Percentiles rank a stretch among this genome's conserved stretches.
phyloP scores from a whole-genome alignment of 1,139 yeast genomes.

The Debaryomycetaceae sp. region DNA sequence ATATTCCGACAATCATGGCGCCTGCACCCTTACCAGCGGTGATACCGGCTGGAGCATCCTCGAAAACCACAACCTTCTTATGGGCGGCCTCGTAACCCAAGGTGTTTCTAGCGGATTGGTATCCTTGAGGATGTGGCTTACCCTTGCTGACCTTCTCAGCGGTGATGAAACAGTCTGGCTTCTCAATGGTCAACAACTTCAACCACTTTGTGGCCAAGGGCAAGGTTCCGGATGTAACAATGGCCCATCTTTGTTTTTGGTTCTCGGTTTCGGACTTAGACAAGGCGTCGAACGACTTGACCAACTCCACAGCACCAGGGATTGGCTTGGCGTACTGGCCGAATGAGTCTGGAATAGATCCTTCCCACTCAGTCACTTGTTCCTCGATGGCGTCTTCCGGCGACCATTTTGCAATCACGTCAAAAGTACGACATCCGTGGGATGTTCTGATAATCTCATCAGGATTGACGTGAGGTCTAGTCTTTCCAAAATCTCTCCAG shows the following conservation, averaged over 20 bases:
- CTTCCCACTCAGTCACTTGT: constrained; percentile 68
- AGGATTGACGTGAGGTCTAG: constrained; percentile 68
- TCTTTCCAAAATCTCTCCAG: constrained; percentile 71
- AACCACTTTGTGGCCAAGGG: constrained; percentile 81
- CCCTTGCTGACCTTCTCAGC: constrained; percentile 76
- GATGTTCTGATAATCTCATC: constrained; percentile 68
- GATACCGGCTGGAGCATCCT: constrained; percentile 88
- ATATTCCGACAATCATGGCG: constrained; percentile 77
- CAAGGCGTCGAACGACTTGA: constrained; percentile 47
- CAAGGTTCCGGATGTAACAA: constrained; percentile 79
- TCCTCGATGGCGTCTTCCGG: constrained; percentile 69
- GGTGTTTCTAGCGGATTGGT: constrained; percentile 59
- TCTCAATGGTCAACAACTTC: constrained; percentile 54
- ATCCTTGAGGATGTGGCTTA: constrained; percentile 84
- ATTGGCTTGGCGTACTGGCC: constrained; percentile 71
- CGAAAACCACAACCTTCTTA: constrained; percentile 67
- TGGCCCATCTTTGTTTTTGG: constrained; percentile 64
- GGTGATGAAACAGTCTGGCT: constrained; percentile 73
- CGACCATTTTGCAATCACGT: constrained; percentile 69
- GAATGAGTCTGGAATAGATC: constrained; percentile 65
- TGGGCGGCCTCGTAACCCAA: constrained; percentile 46
- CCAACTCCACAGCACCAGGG: constrained; percentile 67
- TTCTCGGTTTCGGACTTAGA: constrained; percentile 40
- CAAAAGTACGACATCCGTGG: constrained; percentile 82
- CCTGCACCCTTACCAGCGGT: constrained; percentile 84